Conservation (phyloP, 805 yeast genomes). For the Pichia scutulata region DNA sequence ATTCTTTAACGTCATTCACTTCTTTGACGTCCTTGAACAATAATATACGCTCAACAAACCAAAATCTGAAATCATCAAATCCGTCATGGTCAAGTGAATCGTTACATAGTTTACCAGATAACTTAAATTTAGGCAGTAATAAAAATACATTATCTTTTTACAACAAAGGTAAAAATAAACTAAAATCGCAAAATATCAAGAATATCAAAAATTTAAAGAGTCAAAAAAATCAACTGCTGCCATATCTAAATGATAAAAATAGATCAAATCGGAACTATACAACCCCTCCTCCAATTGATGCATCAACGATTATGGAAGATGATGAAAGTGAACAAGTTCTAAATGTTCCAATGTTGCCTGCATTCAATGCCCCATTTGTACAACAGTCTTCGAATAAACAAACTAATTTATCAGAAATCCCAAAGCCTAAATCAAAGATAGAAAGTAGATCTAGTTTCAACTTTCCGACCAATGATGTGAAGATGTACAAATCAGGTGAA, state of each 20-base stretch:
- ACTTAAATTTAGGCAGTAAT: not conserved
- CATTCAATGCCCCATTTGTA: not conserved
- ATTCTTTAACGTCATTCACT: slow-evolving; percentile 1
- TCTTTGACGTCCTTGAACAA: slow-evolving; percentile 1
- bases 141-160: not conserved
- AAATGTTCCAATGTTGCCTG: slow-evolving; percentile 22
- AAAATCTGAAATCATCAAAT: not conserved
- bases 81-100: slow-evolving; percentile 8
- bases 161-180: not conserved
- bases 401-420: not conserved
- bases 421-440: not conserved
- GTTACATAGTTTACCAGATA: slow-evolving; percentile 3
- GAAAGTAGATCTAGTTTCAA: not conserved
- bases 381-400: not conserved
- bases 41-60: not conserved
- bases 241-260: not conserved
- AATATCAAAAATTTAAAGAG: not conserved
- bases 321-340: slow-evolving; percentile 23
- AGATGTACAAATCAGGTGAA: no score
- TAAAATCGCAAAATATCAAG: not conserved
- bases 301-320: slow-evolving; percentile 25
- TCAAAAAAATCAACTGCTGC: not conserved
- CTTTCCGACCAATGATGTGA: not conserved
- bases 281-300: slow-evolving; percentile 9
- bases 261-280: not conserved